Evolutionary conservation across 139 green algal genomes (phyloP), one percentile per base, ranked within the genome.

Genomic region (Coelastrella sp.): DNA sequence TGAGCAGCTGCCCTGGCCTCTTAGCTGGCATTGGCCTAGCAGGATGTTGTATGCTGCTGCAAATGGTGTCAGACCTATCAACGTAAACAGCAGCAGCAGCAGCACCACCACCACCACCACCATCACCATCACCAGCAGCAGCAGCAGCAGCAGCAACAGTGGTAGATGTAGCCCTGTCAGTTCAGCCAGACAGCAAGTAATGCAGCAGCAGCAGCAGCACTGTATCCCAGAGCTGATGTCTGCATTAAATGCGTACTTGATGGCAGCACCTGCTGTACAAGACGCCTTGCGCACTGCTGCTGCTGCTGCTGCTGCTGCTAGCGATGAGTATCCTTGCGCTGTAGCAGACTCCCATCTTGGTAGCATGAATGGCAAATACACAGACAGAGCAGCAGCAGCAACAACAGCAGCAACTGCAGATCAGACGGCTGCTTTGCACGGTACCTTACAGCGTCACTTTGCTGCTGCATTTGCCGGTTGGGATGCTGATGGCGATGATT

Each of bases 371-470:
- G n/a, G n/a, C n/a, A n/a, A n/a, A 2, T 34, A 5, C 9, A 43
- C 2, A 15, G 25, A 79, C 27, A 35, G 23, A 38, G 25, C 69
- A 74, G 66, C 34, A 50, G 13, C 35, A 15, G 9, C 27, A 41
- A 4, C 69, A 40, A 23, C 40, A 78, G 40, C 62, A 69, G n/a
- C n/a, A n/a, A n/a, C n/a, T n/a, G n/a, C n/a, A 66, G 2, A 6
- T 9, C 57, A 66, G 23, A 66, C 9, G 57, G 57, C 57, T 34
- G 23, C 21, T 5, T 69, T 27, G 30, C 23, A 40, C 40, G 27
- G 23, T 41, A 78, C 25, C 38, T 34, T 35, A n/a, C 69, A 78
- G 69, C 69, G 60, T 25, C 69, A 78, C 40, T 78, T 78, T 78
- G 69, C 69, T 19, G 40, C 43, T 32, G 69, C 38, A 13, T 78